A percentile compares a stretch with the other conserved stretches of the same genome.
Evolutionary conservation across 495 filamentous ascomycete species (phyloP).

Genomic region (Saxophila tyrrhenica): DNA sequence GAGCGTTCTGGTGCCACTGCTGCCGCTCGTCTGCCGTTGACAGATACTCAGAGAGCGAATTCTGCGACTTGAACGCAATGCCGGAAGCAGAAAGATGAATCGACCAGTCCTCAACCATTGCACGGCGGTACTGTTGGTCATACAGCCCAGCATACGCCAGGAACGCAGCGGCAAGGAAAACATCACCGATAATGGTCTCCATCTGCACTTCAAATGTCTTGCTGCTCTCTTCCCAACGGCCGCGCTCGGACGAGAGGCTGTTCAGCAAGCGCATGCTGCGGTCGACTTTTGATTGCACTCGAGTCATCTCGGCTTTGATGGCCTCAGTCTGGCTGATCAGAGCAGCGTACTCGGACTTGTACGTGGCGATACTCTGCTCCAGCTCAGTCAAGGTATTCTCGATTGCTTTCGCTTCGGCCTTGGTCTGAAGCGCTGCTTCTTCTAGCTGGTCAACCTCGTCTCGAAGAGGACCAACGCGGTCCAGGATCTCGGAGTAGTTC

Average conservation of each 20-base stretch:
- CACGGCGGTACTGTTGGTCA: conserved; percentile 93
- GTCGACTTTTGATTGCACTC: conserved; percentile 95
- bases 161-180: conserved; percentile 88
- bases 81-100: conserved; percentile 82
- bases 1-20: conserved; percentile 84
- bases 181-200: conserved; percentile 88
- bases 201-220: conserved; percentile 97
- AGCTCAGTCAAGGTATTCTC: conserved; percentile 72
- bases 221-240: conserved; percentile 90
- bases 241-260: conserved; percentile 85
- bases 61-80: conserved; percentile 83
- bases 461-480: conserved; percentile 84
- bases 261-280: conserved; percentile 88
- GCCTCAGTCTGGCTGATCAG: conserved; percentile 95
- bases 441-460: conserved; percentile 83
- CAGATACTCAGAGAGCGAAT: conserved; percentile 90
- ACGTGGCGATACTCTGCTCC: conserved; percentile 85
- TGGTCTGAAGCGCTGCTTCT: conserved; percentile 80
- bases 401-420: conserved; percentile 84
- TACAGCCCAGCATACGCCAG: conserved; percentile 96
- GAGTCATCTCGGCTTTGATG: conserved; percentile 92
- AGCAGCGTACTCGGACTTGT: conserved; percentile 92
- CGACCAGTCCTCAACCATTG: conserved; percentile 95
- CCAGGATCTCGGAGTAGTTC: conserved; percentile 91
- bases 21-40: conserved; percentile 93